Evolutionary conservation across 805 yeast species (phyloP), one percentile per base, ranked within the genome.

Genomic region (Diddensiella santjacobensis): DNA sequence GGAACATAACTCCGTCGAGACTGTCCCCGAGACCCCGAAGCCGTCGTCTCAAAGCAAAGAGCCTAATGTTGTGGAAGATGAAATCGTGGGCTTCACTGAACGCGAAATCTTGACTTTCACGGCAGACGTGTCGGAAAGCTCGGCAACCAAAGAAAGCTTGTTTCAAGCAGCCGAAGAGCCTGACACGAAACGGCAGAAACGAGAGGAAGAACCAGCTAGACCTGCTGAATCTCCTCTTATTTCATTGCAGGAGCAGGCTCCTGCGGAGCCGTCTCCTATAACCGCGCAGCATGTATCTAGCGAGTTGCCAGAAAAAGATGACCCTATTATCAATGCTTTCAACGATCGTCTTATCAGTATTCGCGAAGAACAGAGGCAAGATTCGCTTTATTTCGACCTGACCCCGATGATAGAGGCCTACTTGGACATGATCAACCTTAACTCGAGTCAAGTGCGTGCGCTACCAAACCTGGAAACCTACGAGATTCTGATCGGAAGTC

Each of bases 381-480:
- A 26, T 13, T 26, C 6, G 17, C 48, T 26, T 26, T 26, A 26
- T 26, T 26, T 8, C 23, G 65, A 59, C 29, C 50, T 56, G 37
- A 44, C 53, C 18, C 52, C 57, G 3, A 50, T 62, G 10, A 48
- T 66, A 8, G 60, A 62, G 31, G 58, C 58, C 3, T 66, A 62
- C 48, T 55, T 62, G 40, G 56, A 54, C 20, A 51, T 63, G 54
- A 53, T 66, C 2, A 15, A 42, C 20, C 49, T 50, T 18, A 55
- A 50, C 11, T 17, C 19, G n/a, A 31, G 8, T 3, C 8, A 26
- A 26, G 15, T 6, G 15, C 20, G 18, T 6, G 49, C 60, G 8
- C 24, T 42, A 5, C 69, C 70, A 4, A 46, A 54, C 31, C 53
- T 45, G 4, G 53, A 56, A 13, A 63, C 67, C 2, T 66, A 65